These are phyloP conservation scores for Lithocarpus polystachyus DNA, from an alignment of 306 rosid species.

Conservation along the genomic window DNA sequence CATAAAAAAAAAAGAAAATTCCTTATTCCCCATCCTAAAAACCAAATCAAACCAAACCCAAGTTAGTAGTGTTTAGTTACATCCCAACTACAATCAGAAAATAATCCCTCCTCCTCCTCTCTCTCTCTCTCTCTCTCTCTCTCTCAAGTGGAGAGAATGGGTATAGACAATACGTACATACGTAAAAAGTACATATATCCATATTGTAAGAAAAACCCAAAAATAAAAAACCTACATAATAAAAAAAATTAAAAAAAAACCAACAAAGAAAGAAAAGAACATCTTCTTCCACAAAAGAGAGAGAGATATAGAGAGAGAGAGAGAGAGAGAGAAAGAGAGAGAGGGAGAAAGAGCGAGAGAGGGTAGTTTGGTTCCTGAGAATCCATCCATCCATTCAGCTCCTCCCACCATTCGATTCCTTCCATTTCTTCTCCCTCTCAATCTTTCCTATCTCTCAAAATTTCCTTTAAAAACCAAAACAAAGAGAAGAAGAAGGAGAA, in stretches of 20 bases:
- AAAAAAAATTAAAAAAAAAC: background rate
- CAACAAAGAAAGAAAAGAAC: constrained; percentile 58
- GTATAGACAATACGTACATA: no score
- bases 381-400: constrained; percentile 17
- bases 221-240: constrained; percentile 14
- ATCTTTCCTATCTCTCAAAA: background rate
- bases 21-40: no score
- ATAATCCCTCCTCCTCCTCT: no score
- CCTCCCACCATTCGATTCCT: background rate
- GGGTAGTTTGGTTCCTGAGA: constrained; percentile 48
- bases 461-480: background rate
- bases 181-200: no score
- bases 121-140: no score
- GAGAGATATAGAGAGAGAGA: no score
- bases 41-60: no score
- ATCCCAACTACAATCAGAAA: no score
- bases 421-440: background rate
- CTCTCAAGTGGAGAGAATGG: no score
- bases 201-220: no score
- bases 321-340: background rate
- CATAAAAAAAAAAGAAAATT: no score
- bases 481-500: constrained; percentile 1
- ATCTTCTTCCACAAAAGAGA: constrained; percentile 32
- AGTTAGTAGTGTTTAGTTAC: no score
- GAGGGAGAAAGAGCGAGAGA: background rate